Evolutionary conservation across 306 rosid species (phyloP).

Genomic region (Glycine soja): DNA sequence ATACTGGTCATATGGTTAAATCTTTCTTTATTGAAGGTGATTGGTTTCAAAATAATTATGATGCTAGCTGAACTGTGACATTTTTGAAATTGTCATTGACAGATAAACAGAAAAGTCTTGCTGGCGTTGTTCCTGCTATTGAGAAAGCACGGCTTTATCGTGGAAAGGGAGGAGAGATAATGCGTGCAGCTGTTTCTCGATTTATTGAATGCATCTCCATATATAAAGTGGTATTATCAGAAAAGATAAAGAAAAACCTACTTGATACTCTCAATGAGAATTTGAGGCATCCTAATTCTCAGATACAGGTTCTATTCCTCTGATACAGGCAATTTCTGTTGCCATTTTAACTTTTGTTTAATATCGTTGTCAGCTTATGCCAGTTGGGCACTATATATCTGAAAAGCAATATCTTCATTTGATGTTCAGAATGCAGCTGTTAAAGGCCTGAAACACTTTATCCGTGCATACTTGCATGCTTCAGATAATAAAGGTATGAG

Average conservation of each 20-base stretch:
- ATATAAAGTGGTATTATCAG: constrained; percentile 63
- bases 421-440: constrained; percentile 77
- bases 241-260: constrained; percentile 72
- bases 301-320: constrained; percentile 78
- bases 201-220: constrained; percentile 82
- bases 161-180: constrained; percentile 98
- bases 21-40: constrained; percentile 12
- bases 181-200: constrained; percentile 94
- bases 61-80: constrained; percentile 35
- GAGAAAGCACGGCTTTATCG: constrained; percentile 95
- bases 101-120: constrained; percentile 79
- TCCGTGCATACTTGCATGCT: constrained; percentile 64
- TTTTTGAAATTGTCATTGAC: constrained; percentile 45
- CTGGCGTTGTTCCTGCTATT: constrained; percentile 82
- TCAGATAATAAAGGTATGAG: constrained; percentile 55
- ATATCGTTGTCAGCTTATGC: constrained; percentile 1
- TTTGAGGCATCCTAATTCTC: constrained; percentile 96
- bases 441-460: constrained; percentile 77
- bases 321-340: constrained; percentile 28
- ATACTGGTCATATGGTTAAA: constrained; percentile 29
- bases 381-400: constrained; percentile 37
- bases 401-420: constrained; percentile 38
- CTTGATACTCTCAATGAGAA: constrained; percentile 89
- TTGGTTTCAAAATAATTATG: constrained; percentile 34
- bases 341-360: constrained; percentile 17